Percentiles rank a stretch among this genome's conserved stretches.
phyloP scores from a whole-genome alignment of 805 yeast species.

The Priceomyces haplophilus region DNA sequence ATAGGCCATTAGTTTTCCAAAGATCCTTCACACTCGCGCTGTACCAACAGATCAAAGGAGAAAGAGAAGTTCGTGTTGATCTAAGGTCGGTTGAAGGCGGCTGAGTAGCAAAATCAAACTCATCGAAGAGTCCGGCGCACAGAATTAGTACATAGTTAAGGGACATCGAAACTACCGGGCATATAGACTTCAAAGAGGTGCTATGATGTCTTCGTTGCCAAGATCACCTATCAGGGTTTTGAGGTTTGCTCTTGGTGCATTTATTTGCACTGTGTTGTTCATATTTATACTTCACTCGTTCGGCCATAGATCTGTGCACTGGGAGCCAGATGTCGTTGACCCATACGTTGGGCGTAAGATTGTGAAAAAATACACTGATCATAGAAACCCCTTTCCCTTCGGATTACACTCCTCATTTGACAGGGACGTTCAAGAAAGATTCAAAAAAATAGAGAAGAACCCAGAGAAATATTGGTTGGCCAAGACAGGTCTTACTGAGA shows the following conservation, averaged over 20 bases:
- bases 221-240: constrained; percentile 1
- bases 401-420: constrained; percentile 7
- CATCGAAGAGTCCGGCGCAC: too few relatives aligned
- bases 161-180: too few relatives aligned
- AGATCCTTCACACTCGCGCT: too few relatives aligned
- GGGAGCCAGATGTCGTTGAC: not conserved
- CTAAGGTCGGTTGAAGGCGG: too few relatives aligned
- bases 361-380: not conserved
- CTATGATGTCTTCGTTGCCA: not conserved
- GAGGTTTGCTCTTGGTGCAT: not conserved
- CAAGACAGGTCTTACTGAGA: constrained; percentile 19
- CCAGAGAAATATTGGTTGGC: constrained; percentile 23
- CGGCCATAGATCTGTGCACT: not conserved
- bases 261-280: not conserved
- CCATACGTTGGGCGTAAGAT: not conserved
- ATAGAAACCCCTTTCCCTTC: not conserved
- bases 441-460: constrained; percentile 13
- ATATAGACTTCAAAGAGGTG: not conserved
- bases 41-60: too few relatives aligned
- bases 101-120: too few relatives aligned
- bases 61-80: too few relatives aligned
- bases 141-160: too few relatives aligned
- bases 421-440: constrained; percentile 15
- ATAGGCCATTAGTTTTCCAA: too few relatives aligned
- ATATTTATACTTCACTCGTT: not conserved